These are phyloP conservation scores for Tillandsia leiboldiana DNA, from an alignment of 176 grass and related monocot species.

Conservation along the genomic window DNA sequence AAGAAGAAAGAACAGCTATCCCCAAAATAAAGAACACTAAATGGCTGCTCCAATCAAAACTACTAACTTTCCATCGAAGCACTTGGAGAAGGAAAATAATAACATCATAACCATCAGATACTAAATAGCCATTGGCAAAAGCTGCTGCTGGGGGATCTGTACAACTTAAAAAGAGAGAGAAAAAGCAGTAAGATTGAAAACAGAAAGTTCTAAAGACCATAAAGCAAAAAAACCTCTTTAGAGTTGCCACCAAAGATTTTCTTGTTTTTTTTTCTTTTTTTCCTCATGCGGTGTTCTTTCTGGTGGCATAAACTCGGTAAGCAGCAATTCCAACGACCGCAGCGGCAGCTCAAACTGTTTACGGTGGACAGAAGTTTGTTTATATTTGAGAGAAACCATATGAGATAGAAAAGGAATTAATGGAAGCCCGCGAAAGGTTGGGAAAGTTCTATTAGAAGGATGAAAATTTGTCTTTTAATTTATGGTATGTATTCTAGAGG, in stretches of 20 bases:
- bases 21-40: no score
- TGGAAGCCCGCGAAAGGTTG: no score
- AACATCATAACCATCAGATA: no score
- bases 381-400: not conserved
- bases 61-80: no score
- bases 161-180: not conserved
- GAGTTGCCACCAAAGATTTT: slow-evolving; percentile 11
- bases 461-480: no score
- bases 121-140: not conserved
- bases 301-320: slow-evolving; percentile 78
- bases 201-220: not conserved
- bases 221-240: not conserved
- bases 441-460: no score
- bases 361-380: slow-evolving; percentile 22
- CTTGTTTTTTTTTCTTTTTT: not conserved
- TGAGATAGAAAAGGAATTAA: not conserved
- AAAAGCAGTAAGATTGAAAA: not conserved
- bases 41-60: no score
- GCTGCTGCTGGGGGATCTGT: not conserved
- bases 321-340: slow-evolving; percentile 84
- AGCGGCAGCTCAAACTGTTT: slow-evolving; percentile 90
- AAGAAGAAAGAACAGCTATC: no score
- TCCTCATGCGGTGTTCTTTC: slow-evolving; percentile 48
- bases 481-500: no score
- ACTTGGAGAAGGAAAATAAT: no score